Evolutionary conservation across 1,139 yeast species (phyloP).

Genomic region (Suhomyces wounanorum): DNA sequence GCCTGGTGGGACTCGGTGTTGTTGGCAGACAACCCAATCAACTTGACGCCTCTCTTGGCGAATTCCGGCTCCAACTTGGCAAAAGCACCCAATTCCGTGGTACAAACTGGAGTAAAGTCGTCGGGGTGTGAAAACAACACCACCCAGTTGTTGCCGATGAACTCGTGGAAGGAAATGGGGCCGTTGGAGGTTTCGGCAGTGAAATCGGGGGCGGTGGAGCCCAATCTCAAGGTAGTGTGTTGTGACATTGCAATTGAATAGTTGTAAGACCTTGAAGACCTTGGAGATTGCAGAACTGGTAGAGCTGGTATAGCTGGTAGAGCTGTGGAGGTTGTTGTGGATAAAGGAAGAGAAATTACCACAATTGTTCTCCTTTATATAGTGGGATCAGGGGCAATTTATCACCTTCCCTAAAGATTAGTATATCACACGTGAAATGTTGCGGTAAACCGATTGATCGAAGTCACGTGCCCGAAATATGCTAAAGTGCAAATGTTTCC

Average conservation of each 20-base stretch:
- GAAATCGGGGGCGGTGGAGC: constrained; percentile 82
- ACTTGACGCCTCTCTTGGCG: constrained; percentile 74
- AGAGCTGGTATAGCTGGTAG: too few species aligned
- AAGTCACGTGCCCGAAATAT: constrained; percentile 6
- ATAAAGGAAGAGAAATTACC: background rate
- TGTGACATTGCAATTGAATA: constrained; percentile 7
- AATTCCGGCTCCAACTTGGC: constrained; percentile 84
- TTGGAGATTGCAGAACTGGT: too few species aligned
- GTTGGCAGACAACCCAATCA: constrained; percentile 85
- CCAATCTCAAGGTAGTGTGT: constrained; percentile 28
- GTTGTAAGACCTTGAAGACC: too few species aligned
- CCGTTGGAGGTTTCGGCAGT: constrained; percentile 78
- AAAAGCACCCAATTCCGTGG: constrained; percentile 92
- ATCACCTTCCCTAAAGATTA: constrained; percentile 4
- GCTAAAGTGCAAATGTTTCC: too few species aligned
- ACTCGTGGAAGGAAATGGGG: constrained; percentile 77
- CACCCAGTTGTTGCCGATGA: constrained; percentile 79
- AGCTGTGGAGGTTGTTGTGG: too few species aligned
- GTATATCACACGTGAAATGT: constrained; percentile 15
- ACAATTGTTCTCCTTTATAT: constrained; percentile 6
- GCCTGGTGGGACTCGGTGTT: constrained; percentile 71
- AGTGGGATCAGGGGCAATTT: constrained; percentile 1
- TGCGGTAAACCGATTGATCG: constrained; percentile 3
- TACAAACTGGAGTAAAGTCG: constrained; percentile 93
- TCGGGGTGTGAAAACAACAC: constrained; percentile 91